phyloP scores from a whole-genome alignment of 352 stramenopile species.

The Pythium pectinolyticum region DNA sequence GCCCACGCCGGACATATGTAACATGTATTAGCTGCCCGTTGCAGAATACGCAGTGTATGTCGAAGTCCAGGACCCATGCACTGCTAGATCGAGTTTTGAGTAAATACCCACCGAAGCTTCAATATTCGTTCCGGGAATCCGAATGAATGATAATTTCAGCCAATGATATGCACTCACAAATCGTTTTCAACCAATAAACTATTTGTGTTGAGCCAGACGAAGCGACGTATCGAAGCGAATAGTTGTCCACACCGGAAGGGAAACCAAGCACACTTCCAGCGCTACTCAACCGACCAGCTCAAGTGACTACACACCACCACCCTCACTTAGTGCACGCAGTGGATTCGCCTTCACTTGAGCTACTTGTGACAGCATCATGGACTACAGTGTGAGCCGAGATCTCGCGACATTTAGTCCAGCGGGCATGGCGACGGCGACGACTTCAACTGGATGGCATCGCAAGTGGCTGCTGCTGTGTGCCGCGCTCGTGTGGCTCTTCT shows the following conservation, averaged over 20 bases:
- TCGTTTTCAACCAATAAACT: neutral
- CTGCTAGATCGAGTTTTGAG: no score
- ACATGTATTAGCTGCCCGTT: no score
- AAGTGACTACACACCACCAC: no score
- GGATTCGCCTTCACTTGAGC: neutral
- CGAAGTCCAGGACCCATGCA: neutral
- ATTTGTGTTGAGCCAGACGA: no score
- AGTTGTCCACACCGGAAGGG: neutral
- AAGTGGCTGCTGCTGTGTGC: slow-evolving; percentile 58
- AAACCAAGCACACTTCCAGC: neutral
- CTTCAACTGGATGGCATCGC: slow-evolving; percentile 43
- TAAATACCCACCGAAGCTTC: neutral
- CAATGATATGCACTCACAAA: neutral
- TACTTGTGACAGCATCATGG: neutral
- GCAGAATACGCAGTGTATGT: no score
- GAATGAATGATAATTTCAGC: neutral
- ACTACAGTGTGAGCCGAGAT: neutral
- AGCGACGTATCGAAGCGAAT: no score
- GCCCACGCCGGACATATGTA: no score
- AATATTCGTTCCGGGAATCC: no score
- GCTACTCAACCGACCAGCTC: neutral
- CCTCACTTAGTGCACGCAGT: no score
- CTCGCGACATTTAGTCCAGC: neutral
- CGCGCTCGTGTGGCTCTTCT: slow-evolving; percentile 44
- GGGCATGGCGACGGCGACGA: no score